These are phyloP conservation scores for Xerocomus nothofagi DNA, from an alignment of 1,284 basidiomycete species.

Conservation along the genomic window DNA sequence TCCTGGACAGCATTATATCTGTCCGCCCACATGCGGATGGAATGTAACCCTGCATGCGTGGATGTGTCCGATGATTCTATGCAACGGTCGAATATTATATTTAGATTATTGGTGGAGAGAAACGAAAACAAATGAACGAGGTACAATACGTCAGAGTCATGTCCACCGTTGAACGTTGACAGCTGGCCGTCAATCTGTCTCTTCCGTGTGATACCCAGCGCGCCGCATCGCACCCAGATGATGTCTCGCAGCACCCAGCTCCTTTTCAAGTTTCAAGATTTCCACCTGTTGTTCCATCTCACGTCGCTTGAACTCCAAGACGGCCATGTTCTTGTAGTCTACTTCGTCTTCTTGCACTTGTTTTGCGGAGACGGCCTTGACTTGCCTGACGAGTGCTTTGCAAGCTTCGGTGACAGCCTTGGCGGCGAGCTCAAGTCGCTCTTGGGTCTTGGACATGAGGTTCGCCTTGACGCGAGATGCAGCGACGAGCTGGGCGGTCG, in stretches of 20 bases:
- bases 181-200: constrained; percentile 53
- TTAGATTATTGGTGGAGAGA: constrained; percentile 18
- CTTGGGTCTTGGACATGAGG: constrained; percentile 98
- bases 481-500: constrained; percentile 97
- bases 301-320: constrained; percentile 93
- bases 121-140: neutral
- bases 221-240: constrained; percentile 87
- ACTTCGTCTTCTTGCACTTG: constrained; percentile 79
- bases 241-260: constrained; percentile 85
- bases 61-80: neutral
- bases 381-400: constrained; percentile 93
- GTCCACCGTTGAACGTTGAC: neutral
- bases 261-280: constrained; percentile 95
- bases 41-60: neutral
- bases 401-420: constrained; percentile 99
- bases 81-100: constrained; percentile 23
- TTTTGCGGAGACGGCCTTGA: constrained; percentile 91
- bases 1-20: neutral
- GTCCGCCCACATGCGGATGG: neutral
- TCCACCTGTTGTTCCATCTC: constrained; percentile 99
- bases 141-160: neutral
- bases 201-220: constrained; percentile 85
- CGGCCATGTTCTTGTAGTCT: constrained; percentile 92
- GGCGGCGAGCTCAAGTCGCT: constrained; percentile 92
- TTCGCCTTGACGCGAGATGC: constrained; percentile 98